Conservation (phyloP, 495 filamentous ascomycete species). For the Tuber microsphaerosporum region DNA sequence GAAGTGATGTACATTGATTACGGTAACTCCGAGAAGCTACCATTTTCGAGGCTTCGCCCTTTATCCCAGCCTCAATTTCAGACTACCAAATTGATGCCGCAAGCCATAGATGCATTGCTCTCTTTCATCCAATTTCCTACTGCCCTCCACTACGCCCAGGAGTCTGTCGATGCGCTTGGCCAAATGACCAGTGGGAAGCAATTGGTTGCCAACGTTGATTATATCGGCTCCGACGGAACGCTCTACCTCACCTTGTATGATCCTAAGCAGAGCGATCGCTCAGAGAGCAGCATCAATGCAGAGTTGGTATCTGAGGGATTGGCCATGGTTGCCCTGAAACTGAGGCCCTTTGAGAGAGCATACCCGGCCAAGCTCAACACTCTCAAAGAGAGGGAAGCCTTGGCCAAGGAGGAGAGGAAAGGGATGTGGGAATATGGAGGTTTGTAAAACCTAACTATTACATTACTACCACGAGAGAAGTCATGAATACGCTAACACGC, state of each 20-base stretch:
- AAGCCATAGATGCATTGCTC: conserved; percentile 81
- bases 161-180: conserved; percentile 64
- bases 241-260: conserved; percentile 83
- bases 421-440: conserved; percentile 99
- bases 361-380: conserved; percentile 61
- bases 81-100: conserved; percentile 67
- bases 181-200: conserved; percentile 60
- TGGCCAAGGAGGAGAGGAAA: conserved; percentile 66
- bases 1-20: conserved; percentile 95
- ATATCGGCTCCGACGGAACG: conserved; percentile 63
- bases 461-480: conserved; percentile 67
- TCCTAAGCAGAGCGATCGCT: conserved; percentile 51
- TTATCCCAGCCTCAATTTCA: conserved; percentile 71
- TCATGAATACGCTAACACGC: neutral
- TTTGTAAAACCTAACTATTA: conserved; percentile 42
- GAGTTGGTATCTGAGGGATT: conserved; percentile 75
- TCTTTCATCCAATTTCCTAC: conserved; percentile 81
- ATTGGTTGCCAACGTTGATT: conserved; percentile 86
- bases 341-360: conserved; percentile 80
- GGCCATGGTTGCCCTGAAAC: conserved; percentile 80
- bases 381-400: conserved; percentile 59
- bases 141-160: conserved; percentile 66
- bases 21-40: conserved; percentile 81
- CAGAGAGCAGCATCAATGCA: conserved; percentile 74
- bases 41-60: conserved; percentile 74